phyloP scores from a whole-genome alignment of 2,329 filamentous ascomycete genomes.

The Aureobasidium sp. region DNA sequence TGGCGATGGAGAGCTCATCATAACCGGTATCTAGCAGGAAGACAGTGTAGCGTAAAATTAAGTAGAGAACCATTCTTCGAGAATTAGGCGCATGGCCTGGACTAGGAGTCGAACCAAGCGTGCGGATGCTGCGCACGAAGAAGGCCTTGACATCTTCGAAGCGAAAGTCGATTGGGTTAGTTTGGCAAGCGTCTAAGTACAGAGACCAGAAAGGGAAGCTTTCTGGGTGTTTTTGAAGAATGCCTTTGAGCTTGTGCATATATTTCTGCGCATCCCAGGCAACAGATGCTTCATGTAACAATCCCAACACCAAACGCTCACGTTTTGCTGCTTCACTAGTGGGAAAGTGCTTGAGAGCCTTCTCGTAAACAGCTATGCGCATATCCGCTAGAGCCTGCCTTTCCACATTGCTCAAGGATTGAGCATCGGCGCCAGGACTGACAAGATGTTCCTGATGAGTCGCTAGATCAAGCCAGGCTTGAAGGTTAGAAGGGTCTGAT shows the following conservation, averaged over 20 bases:
- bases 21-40: slow-evolving; percentile 74
- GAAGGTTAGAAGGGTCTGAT: slow-evolving; percentile 57
- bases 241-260: slow-evolving; percentile 57
- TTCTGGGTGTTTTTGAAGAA: slow-evolving; percentile 49
- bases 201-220: slow-evolving; percentile 64
- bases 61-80: slow-evolving; percentile 52
- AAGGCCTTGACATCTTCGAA: slow-evolving; percentile 58
- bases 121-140: slow-evolving; percentile 51
- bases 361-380: slow-evolving; percentile 71
- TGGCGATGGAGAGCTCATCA: slow-evolving; percentile 64
- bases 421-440: slow-evolving; percentile 40
- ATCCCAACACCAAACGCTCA: slow-evolving; percentile 56
- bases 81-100: slow-evolving; percentile 17
- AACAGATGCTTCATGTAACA: slow-evolving; percentile 67
- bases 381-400: slow-evolving; percentile 66
- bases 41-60: slow-evolving; percentile 66
- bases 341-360: slow-evolving; percentile 58
- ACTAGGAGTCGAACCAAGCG: not conserved
- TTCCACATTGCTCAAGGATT: slow-evolving; percentile 52
- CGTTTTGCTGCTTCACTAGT: slow-evolving; percentile 38
- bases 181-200: slow-evolving; percentile 65
- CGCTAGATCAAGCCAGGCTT: slow-evolving; percentile 72
- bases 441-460: slow-evolving; percentile 68
- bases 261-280: slow-evolving; percentile 63
- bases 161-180: slow-evolving; percentile 57